Conservation (phyloP, 2,329 filamentous ascomycete genomes). For the Sporothrix variecibatus region DNA sequence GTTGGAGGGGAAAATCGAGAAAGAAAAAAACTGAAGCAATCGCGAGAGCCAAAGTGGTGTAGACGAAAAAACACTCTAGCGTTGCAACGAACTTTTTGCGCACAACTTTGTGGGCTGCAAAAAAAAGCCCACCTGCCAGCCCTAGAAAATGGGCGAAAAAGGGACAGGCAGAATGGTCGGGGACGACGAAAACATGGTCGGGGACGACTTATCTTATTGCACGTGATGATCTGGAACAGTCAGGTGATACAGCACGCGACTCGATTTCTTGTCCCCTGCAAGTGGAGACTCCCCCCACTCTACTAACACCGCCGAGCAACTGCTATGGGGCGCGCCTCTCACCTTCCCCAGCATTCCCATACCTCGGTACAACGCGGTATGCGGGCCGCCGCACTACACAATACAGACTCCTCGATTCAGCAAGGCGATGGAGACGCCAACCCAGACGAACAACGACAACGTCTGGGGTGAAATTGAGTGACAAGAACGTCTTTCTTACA, state of each 20-base stretch:
- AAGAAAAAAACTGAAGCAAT: constrained; percentile 30
- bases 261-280: too few relatives aligned
- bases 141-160: constrained; percentile 34
- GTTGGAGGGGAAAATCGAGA: constrained; percentile 38
- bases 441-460: constrained; percentile 11
- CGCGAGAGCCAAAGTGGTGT: background rate
- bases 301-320: background rate
- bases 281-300: background rate
- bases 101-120: constrained; percentile 41
- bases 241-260: constrained; percentile 17
- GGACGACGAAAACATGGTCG: constrained; percentile 33
- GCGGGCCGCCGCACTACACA: background rate
- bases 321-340: background rate
- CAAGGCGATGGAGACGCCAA: constrained; percentile 35
- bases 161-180: constrained; percentile 37
- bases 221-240: background rate
- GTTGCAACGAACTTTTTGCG: constrained; percentile 27
- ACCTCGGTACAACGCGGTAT: constrained; percentile 27
- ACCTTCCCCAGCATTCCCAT: constrained; percentile 11
- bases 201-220: constrained; percentile 17
- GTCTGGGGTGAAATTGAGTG: constrained; percentile 1
- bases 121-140: constrained; percentile 39
- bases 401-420: background rate
- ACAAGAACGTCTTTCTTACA: background rate
- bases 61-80: constrained; percentile 32